Percentiles rank a stretch among this genome's conserved stretches.
These are phyloP conservation scores for Berkeleyomyces basicola DNA, from an alignment of 2,329 filamentous ascomycete genomes.

Conservation along the genomic window DNA sequence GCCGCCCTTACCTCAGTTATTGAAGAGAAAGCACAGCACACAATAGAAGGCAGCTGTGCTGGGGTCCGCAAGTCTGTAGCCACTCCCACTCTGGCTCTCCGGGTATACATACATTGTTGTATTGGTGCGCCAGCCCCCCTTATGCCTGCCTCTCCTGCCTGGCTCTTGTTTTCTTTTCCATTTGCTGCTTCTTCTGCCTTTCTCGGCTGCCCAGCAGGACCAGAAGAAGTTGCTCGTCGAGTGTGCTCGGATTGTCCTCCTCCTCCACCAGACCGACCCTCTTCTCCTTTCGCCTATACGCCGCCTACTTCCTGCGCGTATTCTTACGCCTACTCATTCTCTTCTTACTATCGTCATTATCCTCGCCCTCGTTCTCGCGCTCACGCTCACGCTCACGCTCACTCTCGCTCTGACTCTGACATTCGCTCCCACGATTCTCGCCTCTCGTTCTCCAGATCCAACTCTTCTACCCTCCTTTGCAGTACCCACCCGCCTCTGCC, in stretches of 20 bases:
- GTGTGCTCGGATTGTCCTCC: not conserved
- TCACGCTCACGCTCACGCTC: not conserved
- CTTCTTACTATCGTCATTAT: constrained; percentile 1
- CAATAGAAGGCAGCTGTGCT: not conserved
- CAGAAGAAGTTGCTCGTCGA: not conserved
- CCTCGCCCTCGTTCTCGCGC: not conserved
- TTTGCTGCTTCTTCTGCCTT: not conserved
- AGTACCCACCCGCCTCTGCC: not conserved
- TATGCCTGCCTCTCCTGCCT: constrained; percentile 7
- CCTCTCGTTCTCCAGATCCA: constrained; percentile 6
- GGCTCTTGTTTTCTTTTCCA: constrained; percentile 5
- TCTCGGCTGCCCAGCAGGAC: not conserved
- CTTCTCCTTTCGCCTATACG: not conserved
- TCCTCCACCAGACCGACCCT: not conserved
- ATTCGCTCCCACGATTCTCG: not conserved
- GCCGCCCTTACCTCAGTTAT: not conserved
- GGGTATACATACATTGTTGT: not conserved
- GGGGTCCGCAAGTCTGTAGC: not conserved
- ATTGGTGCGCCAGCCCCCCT: constrained; percentile 8
- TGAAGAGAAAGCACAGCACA: not conserved
- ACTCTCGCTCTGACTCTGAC: not conserved
- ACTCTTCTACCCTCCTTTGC: constrained; percentile 4
- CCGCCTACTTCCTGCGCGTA: not conserved
- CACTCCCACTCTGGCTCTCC: not conserved
- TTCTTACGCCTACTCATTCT: not conserved